Conservation (phyloP, 768 basidiomycete species). For the Kwoniella sp. region DNA sequence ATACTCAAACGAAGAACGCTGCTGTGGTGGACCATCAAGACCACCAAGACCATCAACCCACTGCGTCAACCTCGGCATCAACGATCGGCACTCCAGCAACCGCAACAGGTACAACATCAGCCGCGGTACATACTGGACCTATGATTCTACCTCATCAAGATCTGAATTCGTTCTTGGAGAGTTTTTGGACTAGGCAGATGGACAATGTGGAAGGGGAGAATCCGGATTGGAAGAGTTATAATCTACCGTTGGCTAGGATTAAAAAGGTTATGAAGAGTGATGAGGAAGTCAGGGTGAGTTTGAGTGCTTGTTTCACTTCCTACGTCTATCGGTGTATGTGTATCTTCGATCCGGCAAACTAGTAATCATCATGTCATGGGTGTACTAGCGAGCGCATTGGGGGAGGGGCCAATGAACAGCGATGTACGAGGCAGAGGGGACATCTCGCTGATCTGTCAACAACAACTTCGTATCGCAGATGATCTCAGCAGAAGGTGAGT, state of each 20-base stretch:
- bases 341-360: too few species aligned
- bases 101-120: neutral
- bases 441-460: too few species aligned
- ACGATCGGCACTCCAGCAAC: neutral
- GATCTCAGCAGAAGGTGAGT: conserved; percentile 90
- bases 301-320: too few species aligned
- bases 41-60: neutral
- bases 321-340: too few species aligned
- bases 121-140: conserved; percentile 56
- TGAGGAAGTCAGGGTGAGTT: conserved; percentile 73
- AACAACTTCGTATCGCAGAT: conserved; percentile 63
- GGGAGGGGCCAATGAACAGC: too few species aligned
- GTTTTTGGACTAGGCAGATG: conserved; percentile 88
- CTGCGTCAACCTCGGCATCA: conserved; percentile 6
- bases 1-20: too few species aligned
- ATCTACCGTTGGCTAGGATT: conserved; percentile 88
- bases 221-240: conserved; percentile 63
- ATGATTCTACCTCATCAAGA: conserved; percentile 81
- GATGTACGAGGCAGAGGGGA: too few species aligned
- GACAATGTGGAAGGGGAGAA: conserved; percentile 83
- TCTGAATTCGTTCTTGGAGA: conserved; percentile 79
- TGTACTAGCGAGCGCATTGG: too few species aligned
- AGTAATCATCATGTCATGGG: too few species aligned
- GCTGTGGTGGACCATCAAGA: too few species aligned
- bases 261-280: conserved; percentile 99